phyloP scores from a whole-genome alignment of 2,329 filamentous ascomycete species.

The Calonectria pteridis region DNA sequence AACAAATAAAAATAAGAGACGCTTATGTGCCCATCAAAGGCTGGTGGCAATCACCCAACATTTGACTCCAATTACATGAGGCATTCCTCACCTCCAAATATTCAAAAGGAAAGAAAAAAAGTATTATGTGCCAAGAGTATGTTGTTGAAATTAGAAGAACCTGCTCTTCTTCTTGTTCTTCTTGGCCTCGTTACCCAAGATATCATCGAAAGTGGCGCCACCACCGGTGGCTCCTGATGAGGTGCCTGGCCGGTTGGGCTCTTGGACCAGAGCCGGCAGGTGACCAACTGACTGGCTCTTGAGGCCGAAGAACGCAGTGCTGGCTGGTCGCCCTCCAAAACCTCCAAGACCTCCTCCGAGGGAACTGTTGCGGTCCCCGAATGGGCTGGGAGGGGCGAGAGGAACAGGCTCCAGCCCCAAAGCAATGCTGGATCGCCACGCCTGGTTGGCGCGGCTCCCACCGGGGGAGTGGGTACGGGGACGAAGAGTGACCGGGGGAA shows the following conservation, averaged over 20 bases:
- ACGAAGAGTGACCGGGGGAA: constrained; percentile 51
- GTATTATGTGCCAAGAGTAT: constrained; percentile 11
- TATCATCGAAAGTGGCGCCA: constrained; percentile 63
- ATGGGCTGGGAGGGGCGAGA: constrained; percentile 50
- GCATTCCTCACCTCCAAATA: constrained; percentile 16
- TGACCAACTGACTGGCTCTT: constrained; percentile 53
- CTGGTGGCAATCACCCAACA: constrained; percentile 12
- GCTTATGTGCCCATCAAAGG: constrained; percentile 15
- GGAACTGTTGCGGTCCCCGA: constrained; percentile 53
- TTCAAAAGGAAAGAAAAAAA: neutral
- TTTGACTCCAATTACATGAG: constrained; percentile 26
- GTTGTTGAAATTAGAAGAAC: constrained; percentile 50
- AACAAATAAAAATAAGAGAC: constrained; percentile 19
- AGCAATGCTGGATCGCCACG: constrained; percentile 57
- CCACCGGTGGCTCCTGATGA: constrained; percentile 41
- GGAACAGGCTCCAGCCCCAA: constrained; percentile 59
- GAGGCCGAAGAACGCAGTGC: constrained; percentile 47
- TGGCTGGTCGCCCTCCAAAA: constrained; percentile 49
- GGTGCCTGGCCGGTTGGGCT: constrained; percentile 33
- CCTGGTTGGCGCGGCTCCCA: constrained; percentile 49
- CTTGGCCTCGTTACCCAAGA: constrained; percentile 53
- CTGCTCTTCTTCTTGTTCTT: constrained; percentile 57
- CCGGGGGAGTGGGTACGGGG: constrained; percentile 55
- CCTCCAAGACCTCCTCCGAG: too few species aligned
- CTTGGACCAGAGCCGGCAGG: constrained; percentile 44